A percentile compares a stretch with the other conserved stretches of the same genome.
Conservation (phyloP, 108 stramenopile species). For the Poteriospumella lacustris region DNA sequence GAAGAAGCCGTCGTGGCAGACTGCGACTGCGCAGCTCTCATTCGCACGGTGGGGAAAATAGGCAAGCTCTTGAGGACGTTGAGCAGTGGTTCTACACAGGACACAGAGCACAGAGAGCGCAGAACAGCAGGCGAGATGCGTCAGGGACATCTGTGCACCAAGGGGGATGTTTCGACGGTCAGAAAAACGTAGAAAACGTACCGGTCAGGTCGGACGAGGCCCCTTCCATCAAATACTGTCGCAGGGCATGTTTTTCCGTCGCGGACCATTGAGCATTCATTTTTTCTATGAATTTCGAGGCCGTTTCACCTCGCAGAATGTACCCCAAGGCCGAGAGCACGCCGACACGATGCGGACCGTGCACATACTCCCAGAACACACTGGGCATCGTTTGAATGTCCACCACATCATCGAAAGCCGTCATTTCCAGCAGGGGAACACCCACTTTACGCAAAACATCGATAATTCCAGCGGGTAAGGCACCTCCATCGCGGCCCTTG, state of each 20-base stretch:
- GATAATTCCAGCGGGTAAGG: neutral
- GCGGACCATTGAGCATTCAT: neutral
- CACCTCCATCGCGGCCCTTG: neutral
- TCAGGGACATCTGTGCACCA: no score
- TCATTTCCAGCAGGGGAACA: neutral
- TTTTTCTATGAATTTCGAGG: no score
- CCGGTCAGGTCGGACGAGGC: neutral
- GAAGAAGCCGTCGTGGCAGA: no score
- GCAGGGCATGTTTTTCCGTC: neutral
- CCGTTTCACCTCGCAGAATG: neutral
- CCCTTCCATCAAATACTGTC: neutral
- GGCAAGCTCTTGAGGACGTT: no score
- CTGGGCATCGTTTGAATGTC: neutral
- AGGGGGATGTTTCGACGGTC: no score
- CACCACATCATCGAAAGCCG: neutral
- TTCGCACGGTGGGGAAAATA: no score
- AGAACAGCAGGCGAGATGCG: no score
- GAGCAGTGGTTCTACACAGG: no score
- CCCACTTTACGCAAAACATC: neutral
- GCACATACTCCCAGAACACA: conserved; percentile 36
- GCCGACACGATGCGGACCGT: conserved; percentile 6
- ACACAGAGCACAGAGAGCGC: no score
- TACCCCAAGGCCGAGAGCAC: conserved; percentile 32
- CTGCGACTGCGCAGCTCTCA: no score
- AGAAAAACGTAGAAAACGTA: no score